phyloP scores from a whole-genome alignment of 2,329 filamentous ascomycete species.

The Aspergillus cejpii region DNA sequence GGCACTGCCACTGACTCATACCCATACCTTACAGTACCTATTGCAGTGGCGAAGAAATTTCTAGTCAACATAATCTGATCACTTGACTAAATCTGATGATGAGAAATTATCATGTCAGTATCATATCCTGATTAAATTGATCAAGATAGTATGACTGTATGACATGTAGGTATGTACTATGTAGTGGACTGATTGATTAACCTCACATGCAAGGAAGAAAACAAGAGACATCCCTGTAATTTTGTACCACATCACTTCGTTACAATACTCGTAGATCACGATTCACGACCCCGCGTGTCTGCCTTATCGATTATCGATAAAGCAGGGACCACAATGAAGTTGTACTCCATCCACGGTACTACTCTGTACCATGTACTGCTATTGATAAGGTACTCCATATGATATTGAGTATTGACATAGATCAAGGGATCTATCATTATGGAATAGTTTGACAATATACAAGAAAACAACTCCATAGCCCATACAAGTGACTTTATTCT shows the following conservation, averaged over 20 bases:
- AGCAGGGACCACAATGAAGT: background rate
- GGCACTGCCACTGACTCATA: too few relatives aligned
- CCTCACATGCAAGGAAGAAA: conserved; percentile 19
- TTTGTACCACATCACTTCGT: background rate
- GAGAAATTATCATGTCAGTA: too few relatives aligned
- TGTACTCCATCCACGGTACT: background rate
- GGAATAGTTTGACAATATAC: background rate
- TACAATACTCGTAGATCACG: too few relatives aligned
- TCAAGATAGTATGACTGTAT: too few relatives aligned
- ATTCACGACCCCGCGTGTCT: conserved; percentile 13
- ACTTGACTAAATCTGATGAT: too few relatives aligned
- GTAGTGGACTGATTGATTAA: conserved; percentile 5
- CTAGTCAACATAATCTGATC: too few relatives aligned
- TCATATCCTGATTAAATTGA: too few relatives aligned
- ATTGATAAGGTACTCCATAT: too few relatives aligned
- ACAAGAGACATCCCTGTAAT: background rate
- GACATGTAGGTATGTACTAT: too few relatives aligned
- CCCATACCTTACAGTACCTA: too few relatives aligned
- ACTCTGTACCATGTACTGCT: background rate
- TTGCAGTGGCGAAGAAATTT: too few relatives aligned
- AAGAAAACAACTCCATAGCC: background rate
- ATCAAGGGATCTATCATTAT: background rate
- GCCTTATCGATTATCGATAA: conserved; percentile 20
- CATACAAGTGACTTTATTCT: background rate
- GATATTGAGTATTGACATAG: too few relatives aligned